Evolutionary conservation across 176 grass and related monocot genomes (phyloP).

Genomic region (Puccinellia tenuiflora): DNA sequence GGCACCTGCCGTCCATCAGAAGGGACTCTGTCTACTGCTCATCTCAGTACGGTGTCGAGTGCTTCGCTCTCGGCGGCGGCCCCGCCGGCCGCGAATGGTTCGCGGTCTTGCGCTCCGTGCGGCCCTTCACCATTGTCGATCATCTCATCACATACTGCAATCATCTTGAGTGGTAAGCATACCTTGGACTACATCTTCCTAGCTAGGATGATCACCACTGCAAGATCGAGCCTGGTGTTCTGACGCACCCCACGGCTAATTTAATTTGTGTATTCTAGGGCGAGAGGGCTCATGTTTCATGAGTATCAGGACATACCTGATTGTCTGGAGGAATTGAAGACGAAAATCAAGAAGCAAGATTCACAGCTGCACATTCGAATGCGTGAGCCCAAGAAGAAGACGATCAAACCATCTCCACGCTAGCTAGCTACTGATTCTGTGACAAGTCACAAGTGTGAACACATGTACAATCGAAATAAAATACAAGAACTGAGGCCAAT

Average conservation of each 20-base stretch:
- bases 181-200: background rate
- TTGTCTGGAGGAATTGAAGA: background rate
- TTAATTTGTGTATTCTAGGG: background rate
- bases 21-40: background rate
- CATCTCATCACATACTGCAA: conserved; percentile 27
- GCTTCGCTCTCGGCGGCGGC: background rate
- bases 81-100: background rate
- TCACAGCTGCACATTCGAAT: background rate
- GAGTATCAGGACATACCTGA: background rate
- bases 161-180: conserved; percentile 6
- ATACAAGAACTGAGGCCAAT: background rate
- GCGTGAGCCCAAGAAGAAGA: background rate
- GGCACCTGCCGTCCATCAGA: background rate
- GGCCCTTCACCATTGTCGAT: conserved; percentile 17
- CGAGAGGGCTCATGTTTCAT: conserved; percentile 22
- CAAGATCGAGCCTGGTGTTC: background rate
- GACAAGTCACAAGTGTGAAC: background rate
- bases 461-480: background rate
- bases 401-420: background rate
- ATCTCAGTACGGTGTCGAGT: background rate
- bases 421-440: too few species aligned
- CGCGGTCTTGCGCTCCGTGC: background rate
- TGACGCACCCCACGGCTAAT: background rate
- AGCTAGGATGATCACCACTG: background rate
- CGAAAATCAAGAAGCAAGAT: background rate